Evolutionary conservation across 768 basidiomycete genomes (phyloP).

Genomic region (Hemileccinum impolitum): DNA sequence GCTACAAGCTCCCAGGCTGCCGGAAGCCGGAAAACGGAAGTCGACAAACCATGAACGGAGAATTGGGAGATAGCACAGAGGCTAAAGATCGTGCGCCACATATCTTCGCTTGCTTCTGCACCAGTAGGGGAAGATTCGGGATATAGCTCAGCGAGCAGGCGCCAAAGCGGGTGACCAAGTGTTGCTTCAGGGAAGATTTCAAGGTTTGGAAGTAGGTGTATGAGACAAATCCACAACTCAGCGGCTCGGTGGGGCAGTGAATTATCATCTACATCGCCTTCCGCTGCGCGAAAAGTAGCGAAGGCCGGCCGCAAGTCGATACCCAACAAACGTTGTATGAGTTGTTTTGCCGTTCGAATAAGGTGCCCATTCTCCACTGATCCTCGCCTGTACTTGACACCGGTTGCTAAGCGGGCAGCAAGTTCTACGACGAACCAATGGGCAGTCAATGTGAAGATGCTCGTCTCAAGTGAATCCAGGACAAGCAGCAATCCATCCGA

Average conservation of each 20-base stretch:
- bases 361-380: constrained; percentile 22
- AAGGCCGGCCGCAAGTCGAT: constrained; percentile 44
- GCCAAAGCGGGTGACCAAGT: constrained; percentile 44
- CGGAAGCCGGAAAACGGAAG: constrained; percentile 38
- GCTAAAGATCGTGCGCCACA: constrained; percentile 70
- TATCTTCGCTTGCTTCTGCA: constrained; percentile 54
- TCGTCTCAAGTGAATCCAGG: constrained; percentile 36
- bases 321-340: constrained; percentile 51
- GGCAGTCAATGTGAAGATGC: constrained; percentile 38
- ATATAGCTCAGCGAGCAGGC: constrained; percentile 36
- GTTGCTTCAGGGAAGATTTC: constrained; percentile 14
- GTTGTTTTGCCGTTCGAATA: constrained; percentile 31
- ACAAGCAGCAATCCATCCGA: constrained; percentile 36
- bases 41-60: constrained; percentile 49
- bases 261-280: constrained; percentile 30
- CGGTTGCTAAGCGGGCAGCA: constrained; percentile 36
- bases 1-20: constrained; percentile 67
- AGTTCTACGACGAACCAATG: constrained; percentile 68
- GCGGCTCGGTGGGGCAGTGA: constrained; percentile 42
- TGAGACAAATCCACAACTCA: constrained; percentile 73
- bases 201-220: constrained; percentile 48
- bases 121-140: constrained; percentile 30
- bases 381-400: constrained; percentile 27
- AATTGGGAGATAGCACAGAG: constrained; percentile 80
- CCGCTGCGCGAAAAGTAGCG: constrained; percentile 16